These are phyloP conservation scores for Talaromyces proteolyticus DNA, from an alignment of 495 filamentous ascomycete species.

Conservation along the genomic window DNA sequence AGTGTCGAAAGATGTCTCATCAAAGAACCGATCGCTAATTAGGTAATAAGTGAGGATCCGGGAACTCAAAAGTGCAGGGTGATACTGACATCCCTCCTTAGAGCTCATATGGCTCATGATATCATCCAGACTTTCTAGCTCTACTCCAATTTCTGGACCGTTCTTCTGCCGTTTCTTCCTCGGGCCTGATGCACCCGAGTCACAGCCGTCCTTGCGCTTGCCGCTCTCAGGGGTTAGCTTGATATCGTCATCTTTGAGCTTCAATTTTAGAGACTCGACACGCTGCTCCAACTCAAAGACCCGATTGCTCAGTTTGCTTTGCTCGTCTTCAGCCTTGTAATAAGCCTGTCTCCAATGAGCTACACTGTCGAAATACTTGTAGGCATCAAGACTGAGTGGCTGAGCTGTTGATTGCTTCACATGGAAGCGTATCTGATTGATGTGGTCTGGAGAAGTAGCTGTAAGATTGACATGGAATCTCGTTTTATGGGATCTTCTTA, in stretches of 20 bases:
- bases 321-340: slow-evolving; percentile 35
- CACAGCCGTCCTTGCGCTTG: slow-evolving; percentile 21
- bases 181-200: slow-evolving; percentile 5
- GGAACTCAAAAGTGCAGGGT: background rate
- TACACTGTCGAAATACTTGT: slow-evolving; percentile 40
- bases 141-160: background rate
- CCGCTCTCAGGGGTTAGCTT: slow-evolving; percentile 3
- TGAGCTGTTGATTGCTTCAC: slow-evolving; percentile 19
- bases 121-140: slow-evolving; percentile 1
- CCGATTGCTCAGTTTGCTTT: slow-evolving; percentile 34
- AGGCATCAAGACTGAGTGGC: slow-evolving; percentile 3
- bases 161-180: slow-evolving; percentile 21
- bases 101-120: background rate
- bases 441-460: slow-evolving; percentile 25
- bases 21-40: slow-evolving; percentile 17
- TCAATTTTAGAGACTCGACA: slow-evolving; percentile 23
- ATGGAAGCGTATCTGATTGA: slow-evolving; percentile 26
- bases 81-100: background rate
- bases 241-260: slow-evolving; percentile 3
- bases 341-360: slow-evolving; percentile 48
- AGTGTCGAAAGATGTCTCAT: slow-evolving; percentile 28
- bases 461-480: background rate
- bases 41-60: background rate
- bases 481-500: slow-evolving; percentile 8
- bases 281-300: slow-evolving; percentile 36